Evolutionary conservation across 2,329 filamentous ascomycete genomes (phyloP).

Genomic region (Blumeria hordei): DNA sequence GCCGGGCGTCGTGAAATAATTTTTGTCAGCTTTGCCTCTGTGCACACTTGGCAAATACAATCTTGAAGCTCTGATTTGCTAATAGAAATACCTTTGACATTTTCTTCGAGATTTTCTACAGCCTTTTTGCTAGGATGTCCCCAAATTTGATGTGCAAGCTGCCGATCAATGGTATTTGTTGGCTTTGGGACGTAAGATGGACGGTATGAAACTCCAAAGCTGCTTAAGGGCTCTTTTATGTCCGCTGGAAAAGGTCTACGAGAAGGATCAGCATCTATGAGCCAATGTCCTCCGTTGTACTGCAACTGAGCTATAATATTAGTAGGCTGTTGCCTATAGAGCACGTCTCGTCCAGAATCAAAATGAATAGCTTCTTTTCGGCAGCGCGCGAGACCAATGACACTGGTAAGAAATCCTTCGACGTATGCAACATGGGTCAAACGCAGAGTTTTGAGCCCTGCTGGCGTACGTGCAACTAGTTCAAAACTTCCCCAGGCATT

Average conservation of each 20-base stretch:
- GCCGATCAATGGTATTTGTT: background rate
- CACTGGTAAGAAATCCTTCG: constrained; percentile 1
- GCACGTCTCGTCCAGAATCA: background rate
- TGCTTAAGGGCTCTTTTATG: background rate
- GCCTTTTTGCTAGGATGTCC: background rate
- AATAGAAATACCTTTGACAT: background rate
- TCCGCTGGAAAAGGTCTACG: background rate
- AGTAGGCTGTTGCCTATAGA: background rate
- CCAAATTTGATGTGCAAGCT: background rate
- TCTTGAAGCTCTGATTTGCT: background rate
- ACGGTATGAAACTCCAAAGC: background rate
- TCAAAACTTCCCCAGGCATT: background rate
- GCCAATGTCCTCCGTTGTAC: background rate
- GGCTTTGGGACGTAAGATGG: background rate
- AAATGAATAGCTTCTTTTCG: background rate
- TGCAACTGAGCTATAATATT: background rate
- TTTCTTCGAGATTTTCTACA: background rate
- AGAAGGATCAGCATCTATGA: background rate
- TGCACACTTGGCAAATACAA: background rate
- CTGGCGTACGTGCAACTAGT: background rate
- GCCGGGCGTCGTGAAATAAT: background rate
- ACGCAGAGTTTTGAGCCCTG: background rate
- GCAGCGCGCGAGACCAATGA: background rate
- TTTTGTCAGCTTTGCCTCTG: background rate
- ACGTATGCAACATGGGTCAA: background rate